phyloP scores from a whole-genome alignment of 352 stramenopile species.

The Pythium dissotocum region DNA sequence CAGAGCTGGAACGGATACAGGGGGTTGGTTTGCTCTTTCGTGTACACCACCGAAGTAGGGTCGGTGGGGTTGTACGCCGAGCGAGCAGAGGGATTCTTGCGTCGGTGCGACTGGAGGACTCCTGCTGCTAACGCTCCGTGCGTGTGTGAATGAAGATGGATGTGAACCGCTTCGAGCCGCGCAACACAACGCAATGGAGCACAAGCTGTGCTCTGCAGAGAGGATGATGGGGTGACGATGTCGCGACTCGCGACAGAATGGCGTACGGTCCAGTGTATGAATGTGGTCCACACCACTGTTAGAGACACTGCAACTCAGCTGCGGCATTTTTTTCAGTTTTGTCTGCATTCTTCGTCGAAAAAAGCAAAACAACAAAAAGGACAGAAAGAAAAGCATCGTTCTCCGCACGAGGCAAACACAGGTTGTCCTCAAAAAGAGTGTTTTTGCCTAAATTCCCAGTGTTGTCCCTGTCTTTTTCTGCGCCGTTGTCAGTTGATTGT shows the following conservation, averaged over 20 bases:
- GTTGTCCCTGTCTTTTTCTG: not conserved
- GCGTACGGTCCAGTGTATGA: not conserved
- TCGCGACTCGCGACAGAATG: slow-evolving; percentile 3
- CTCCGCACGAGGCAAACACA: not conserved
- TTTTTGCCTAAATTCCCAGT: not conserved
- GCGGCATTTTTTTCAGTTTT: slow-evolving; percentile 8
- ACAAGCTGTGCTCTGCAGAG: slow-evolving; percentile 3
- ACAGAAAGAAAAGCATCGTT: not conserved
- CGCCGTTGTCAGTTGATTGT: not conserved
- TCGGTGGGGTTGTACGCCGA: not conserved
- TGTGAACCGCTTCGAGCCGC: not conserved
- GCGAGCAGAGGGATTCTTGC: slow-evolving; percentile 1
- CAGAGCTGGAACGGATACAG: not conserved
- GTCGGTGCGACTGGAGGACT: not conserved
- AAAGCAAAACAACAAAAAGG: slow-evolving; percentile 1
- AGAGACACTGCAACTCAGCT: slow-evolving; percentile 21
- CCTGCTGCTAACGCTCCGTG: slow-evolving; percentile 4
- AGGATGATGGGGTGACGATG: slow-evolving; percentile 14
- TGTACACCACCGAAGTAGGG: not conserved
- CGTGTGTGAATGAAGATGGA: slow-evolving; percentile 11
- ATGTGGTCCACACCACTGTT: slow-evolving; percentile 16
- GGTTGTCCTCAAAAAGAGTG: not conserved
- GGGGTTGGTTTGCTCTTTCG: not conserved
- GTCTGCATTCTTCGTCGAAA: slow-evolving; percentile 2
- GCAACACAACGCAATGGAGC: slow-evolving; percentile 7